These are phyloP conservation scores for Paecilomyces dactylethromorphus DNA, from an alignment of 2,329 filamentous ascomycete species.

Conservation along the genomic window DNA sequence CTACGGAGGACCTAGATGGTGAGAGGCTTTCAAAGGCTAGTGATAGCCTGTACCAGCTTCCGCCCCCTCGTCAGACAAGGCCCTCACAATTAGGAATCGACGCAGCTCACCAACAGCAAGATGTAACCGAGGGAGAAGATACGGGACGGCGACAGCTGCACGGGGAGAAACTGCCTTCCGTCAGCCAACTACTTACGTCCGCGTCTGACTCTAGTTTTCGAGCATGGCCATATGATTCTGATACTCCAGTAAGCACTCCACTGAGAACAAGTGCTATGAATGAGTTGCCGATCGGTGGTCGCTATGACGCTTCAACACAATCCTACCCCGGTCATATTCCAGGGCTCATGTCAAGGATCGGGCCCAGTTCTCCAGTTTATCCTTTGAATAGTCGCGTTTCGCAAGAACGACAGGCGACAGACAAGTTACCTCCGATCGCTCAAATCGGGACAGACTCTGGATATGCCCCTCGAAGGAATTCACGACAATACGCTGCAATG, in stretches of 20 bases:
- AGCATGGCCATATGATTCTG: constrained; percentile 19
- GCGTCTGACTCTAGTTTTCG: constrained; percentile 19
- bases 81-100: constrained; percentile 31
- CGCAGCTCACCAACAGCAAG: constrained; percentile 19
- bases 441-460: constrained; percentile 14
- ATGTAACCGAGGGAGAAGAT: constrained; percentile 15
- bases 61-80: constrained; percentile 27
- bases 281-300: neutral
- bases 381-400: neutral
- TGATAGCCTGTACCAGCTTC: constrained; percentile 32
- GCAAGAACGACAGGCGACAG: constrained; percentile 7
- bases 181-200: constrained; percentile 34
- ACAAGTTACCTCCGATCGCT: constrained; percentile 23
- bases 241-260: constrained; percentile 13
- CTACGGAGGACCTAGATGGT: constrained; percentile 19
- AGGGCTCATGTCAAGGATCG: constrained; percentile 2
- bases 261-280: constrained; percentile 7
- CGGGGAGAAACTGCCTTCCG: constrained; percentile 30
- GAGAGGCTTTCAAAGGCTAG: constrained; percentile 26
- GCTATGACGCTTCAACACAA: constrained; percentile 10
- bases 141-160: constrained; percentile 9
- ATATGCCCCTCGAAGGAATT: constrained; percentile 4
- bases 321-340: constrained; percentile 16
- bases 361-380: neutral
- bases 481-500: constrained; percentile 11